Conservation (phyloP, 306 rosid genomes). For the Sindora glabra region DNA sequence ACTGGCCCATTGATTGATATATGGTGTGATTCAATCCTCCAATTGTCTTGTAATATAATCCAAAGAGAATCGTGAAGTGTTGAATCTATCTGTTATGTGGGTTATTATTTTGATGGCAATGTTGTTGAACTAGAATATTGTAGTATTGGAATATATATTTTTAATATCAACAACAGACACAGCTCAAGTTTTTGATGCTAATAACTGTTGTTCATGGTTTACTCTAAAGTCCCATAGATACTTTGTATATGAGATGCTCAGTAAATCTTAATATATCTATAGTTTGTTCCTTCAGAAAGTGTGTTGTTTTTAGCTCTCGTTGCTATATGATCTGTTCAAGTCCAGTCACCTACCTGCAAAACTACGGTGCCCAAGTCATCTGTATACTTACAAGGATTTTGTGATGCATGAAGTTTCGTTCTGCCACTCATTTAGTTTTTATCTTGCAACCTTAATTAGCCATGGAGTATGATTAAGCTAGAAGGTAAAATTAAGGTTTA, state of each 20-base stretch:
- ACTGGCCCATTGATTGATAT: conserved; percentile 53
- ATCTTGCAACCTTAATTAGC: too few species aligned
- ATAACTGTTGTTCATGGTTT: neutral
- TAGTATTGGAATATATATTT: conserved; percentile 7
- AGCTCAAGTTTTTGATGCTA: too few species aligned
- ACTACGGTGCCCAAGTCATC: neutral
- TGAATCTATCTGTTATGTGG: conserved; percentile 25
- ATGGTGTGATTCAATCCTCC: conserved; percentile 13
- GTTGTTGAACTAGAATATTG: conserved; percentile 23
- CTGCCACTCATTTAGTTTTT: too few species aligned
- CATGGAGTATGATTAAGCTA: too few species aligned
- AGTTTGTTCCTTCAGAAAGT: neutral
- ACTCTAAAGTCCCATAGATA: neutral
- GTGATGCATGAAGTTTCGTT: too few species aligned
- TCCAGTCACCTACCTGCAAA: neutral
- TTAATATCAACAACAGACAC: too few species aligned
- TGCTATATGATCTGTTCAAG: neutral
- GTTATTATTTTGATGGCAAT: conserved; percentile 11
- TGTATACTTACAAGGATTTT: neutral
- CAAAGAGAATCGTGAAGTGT: conserved; percentile 19
- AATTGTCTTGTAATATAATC: conserved; percentile 7
- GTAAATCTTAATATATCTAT: neutral
- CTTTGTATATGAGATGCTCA: neutral
- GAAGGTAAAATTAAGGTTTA: too few species aligned
- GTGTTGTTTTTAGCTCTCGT: neutral